Evolutionary conservation across 106 monocot species (phyloP), one percentile per base, ranked within the genome.

Genomic region (Phalaenopsis equestris): DNA sequence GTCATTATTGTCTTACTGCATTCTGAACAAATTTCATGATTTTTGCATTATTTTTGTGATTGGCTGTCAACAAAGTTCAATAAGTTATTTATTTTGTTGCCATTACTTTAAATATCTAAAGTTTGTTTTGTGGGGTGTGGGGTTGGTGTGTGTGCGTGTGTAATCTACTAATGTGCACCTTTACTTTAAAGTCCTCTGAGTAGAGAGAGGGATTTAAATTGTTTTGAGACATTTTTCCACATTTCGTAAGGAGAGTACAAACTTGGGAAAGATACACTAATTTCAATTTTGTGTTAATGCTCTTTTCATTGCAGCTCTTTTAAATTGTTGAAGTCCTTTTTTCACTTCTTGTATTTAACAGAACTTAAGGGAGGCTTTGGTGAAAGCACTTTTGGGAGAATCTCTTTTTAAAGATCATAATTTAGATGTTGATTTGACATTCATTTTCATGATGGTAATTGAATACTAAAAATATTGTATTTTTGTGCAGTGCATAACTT

Each of bases 401-500:
- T 76, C 21, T 45, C 17, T 3, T 49, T 17, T 49, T 76, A 11
- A 76, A 45, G 21, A 5, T 23, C 49, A 45, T 74, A 19, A 1
- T 43, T 42, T 43, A 42, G 17, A 43, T 74, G 42, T 70, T 70
- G 74, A 42, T 36, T 42, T 43, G n/a, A 21, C 74, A 45, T 45
- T 74, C 14, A 45, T 74, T 74, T 42, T 74, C 8, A 43, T 74
- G n/a, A 19, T 74, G 73, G 5, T 52, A 49, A 24, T 47, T 76
- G 23, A 14, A 9, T 76, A n/a, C 12, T 76, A 48, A 49, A 8
- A 49, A 49, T 76, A 49, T 76, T 49, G 23, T 49, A 5, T 18
- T 48, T 48, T 76, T 76, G 76, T 47, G 12, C 87, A 93, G 96
- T 88, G 12, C 88, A 84, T 55, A 78, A 80, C 9, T 39, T 90